These are phyloP conservation scores for Dryas integrifolia DNA, from an alignment of 331 rosid species.

Conservation along the genomic window DNA sequence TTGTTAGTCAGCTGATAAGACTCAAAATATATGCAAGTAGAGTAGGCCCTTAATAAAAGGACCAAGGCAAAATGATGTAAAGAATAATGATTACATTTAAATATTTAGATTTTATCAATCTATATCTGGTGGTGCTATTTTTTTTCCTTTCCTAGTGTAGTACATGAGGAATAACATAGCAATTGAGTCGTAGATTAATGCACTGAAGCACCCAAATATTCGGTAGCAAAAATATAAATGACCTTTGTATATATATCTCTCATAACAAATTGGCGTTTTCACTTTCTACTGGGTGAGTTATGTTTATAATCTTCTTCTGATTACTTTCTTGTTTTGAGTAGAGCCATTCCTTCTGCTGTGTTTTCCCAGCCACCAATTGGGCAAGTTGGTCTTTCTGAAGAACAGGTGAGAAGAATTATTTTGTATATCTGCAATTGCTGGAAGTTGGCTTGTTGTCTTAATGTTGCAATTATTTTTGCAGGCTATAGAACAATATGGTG, in stretches of 20 bases:
- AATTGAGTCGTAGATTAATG: neutral
- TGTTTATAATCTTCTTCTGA: conserved; percentile 22
- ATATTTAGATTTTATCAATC: neutral
- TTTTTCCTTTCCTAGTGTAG: neutral
- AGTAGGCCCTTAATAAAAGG: neutral
- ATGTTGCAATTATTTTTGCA: conserved; percentile 33
- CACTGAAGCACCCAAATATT: neutral
- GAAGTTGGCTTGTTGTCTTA: conserved; percentile 16
- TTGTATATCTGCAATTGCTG: conserved; percentile 16
- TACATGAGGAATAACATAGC: neutral
- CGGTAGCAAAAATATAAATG: neutral
- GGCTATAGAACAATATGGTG: conserved; percentile 77
- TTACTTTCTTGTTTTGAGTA: conserved; percentile 29
- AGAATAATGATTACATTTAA: neutral
- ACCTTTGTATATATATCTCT: neutral
- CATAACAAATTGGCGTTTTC: neutral
- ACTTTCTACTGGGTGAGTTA: neutral
- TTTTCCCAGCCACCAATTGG: conserved; percentile 97
- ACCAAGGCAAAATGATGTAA: neutral
- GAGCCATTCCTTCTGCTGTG: conserved; percentile 93
- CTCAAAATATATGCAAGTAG: neutral
- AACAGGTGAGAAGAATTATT: conserved; percentile 55
- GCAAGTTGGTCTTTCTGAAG: conserved; percentile 90
- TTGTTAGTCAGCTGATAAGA: conserved; percentile 3
- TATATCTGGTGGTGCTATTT: neutral